Evolutionary conservation across 805 yeast genomes (phyloP), one percentile per base, ranked within the genome.

Genomic region (Wickerhamiella musiphila): DNA sequence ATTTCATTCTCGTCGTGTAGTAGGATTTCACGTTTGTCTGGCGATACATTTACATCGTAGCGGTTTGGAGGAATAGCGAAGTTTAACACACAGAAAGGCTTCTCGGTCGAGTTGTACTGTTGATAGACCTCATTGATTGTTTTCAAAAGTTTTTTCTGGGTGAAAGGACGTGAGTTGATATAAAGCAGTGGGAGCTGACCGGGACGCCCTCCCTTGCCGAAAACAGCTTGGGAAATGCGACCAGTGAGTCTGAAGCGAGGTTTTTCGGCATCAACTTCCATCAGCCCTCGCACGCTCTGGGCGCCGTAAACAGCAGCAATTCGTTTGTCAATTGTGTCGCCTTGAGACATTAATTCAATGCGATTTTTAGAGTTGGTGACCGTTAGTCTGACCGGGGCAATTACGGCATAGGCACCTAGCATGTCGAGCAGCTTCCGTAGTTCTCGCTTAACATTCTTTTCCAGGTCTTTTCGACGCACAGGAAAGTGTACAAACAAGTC

Each of bases 11-110:
- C 95, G 38, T 71, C 61, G 36, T 74, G 82, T 2, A 83, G 48
- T 44, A 78, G 48, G 2, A 84, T 61, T 2, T 71, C 67, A 32
- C 86, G 60, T 49, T 90, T 90, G 50, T 90, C 95, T 0, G 98
- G 96, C 0, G 94, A 74, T 1, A 90, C 78, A 52, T 90, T 90
- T 13, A 90, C 63, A 53, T 90, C 98, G n/a, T 51, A 51, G 13
- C 31, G 29, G 7, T 30, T 14, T 0, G 77, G 60, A 25, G 66
- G 62, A 5, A 81, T 48, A 10, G 47, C 45, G 14, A 90, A 42
- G 50, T 90, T 63, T 3, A 81, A 43, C 2, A 82, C 60, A 30
- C 78, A 60, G 8, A 70, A 67, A 0, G 96, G 96, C 32, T 49
- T 64, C 46, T 83, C 94, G 4, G 72, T 58, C 43, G 69, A 65